These are phyloP conservation scores for Leptographium lundbergii DNA, from an alignment of 2,329 filamentous ascomycete species.

Conservation along the genomic window DNA sequence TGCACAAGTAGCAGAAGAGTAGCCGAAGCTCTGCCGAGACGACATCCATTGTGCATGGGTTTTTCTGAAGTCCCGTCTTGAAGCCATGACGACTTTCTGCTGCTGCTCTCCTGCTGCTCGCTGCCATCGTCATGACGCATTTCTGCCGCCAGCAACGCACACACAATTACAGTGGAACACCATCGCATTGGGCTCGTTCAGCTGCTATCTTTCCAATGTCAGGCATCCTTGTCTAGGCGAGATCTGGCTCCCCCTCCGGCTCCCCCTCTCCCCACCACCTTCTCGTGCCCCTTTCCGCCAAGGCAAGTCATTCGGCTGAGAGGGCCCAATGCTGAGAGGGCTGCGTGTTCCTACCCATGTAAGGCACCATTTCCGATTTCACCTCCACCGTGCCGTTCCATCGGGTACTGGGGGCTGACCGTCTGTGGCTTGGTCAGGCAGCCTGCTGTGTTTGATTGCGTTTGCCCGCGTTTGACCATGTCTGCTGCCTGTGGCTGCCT, in stretches of 20 bases:
- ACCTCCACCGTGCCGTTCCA: conserved; percentile 8
- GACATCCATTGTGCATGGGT: too few species aligned
- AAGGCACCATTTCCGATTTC: conserved; percentile 8
- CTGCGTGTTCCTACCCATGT: conserved; percentile 4
- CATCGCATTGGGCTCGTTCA: not conserved
- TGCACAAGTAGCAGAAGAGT: too few species aligned
- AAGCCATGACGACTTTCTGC: not conserved
- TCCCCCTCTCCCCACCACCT: not conserved
- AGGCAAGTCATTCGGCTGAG: not conserved
- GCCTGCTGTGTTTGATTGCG: not conserved
- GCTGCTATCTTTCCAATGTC: not conserved
- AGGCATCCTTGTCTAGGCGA: not conserved
- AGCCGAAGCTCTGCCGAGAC: not conserved
- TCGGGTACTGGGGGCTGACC: conserved; percentile 5
- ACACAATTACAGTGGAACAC: not conserved
- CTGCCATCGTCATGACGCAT: not conserved
- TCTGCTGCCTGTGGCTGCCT: not conserved
- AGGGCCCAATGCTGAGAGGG: not conserved
- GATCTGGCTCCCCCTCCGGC: not conserved
- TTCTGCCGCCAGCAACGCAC: not conserved
- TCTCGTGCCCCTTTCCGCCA: not conserved
- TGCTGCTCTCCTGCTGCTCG: too few species aligned
- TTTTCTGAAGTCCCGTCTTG: not conserved
- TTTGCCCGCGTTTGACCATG: not conserved
- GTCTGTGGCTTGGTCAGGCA: not conserved